Base-by-base conservation (phyloP, 2,329 filamentous ascomycete species). In the Xylaria sp. region DNA sequence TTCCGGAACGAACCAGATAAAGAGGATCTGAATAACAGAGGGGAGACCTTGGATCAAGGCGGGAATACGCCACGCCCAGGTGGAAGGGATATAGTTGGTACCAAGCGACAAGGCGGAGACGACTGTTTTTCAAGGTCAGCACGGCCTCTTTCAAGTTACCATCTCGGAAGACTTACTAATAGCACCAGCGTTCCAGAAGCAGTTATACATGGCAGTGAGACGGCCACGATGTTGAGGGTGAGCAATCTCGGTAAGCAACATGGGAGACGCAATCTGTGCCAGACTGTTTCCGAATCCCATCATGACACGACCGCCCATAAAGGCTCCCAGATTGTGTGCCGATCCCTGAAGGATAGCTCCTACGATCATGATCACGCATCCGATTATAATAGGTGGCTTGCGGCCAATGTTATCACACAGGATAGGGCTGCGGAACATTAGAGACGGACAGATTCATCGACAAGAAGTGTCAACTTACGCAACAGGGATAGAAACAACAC, bases 321-420 rank as follows among this genome's bases (percentile, higher is more conserved):
- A 85, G 68, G 71, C 71, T 55, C 68, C 70, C 39, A 77, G 63
- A 66, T 77, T 71, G 59, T 71, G 75, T 37, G 80, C 76, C 16
- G 80, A 75, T 35, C 81, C 81, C 69, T 86, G 83, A 57, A 86
- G 73, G 44, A 84, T 67, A 10, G 82, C 79, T 49, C 84, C 84
- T 9, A 79, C 70, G 35, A 79, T 73, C 77, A 82, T 83, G 61
- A 83, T 76, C 1, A 76, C 66, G 30, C 78, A 81, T 2, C 81
- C 80, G 47, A 80, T 72, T 35, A 82, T 70, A 54, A 83, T 81
- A 37, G 79, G 78, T 5, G 60, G 2, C 58, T 71, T 71, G 37
- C 71, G 69, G 52, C 84, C 84, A 51, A 81, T 74, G 59, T 76
- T 76, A 64, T 86, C 82, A 56, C 82, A 81, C 11, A 86, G 62